Base-by-base conservation (phyloP, 2,329 filamentous ascomycete species). In the Claviceps sp. region DNA sequence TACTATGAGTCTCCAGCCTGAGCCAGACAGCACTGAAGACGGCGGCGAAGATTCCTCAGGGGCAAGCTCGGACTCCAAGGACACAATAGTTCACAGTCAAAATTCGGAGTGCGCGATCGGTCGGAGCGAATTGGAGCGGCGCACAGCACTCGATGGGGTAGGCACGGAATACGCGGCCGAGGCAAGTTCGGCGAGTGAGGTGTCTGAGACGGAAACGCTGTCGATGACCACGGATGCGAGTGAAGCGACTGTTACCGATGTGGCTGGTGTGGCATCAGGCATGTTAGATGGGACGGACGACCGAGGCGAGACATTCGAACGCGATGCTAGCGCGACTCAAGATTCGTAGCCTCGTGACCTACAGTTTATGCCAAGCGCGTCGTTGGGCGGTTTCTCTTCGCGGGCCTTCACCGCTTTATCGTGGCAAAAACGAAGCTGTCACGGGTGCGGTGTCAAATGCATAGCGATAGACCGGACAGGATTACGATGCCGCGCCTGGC, bases 1-100 rank as follows among this genome's bases (percentile, higher is more conserved):
- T 1, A 70, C 65, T 40, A 70, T 72, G 30, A 63, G 84, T 20
- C 64, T 74, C 9, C 61, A 65, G 24, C 59, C 64, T 24, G 63
- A 67, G 30, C 57, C 58, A 16, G 55, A 50, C 22, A 55, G 54
- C 16, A 58, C 59, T 54, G 53, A 59, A 44, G 57, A 63, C 38
- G 58, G 53, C 16, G 38, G 26, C 22, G 14, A n/a, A 26, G 47
- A 50, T 18, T 22, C 37, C 9, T 43, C 47, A 4, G 30, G 11
- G n/a, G 34, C 26, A 3, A 40, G 20, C 24, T 44, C 30, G 37
- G 22, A 47, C 22, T 50, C 42, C 20, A 18, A 22, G 8, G 22
- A 14, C 26, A n/a, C 20, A 16, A 44, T 37, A 34, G 11, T 5
- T 11, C 6, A 26, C 13, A 22, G n/a, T 11, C 24, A 51, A 26